Base-by-base conservation (phyloP, 2,329 filamentous ascomycete species). In the Trichoderma afroharzianum region DNA sequence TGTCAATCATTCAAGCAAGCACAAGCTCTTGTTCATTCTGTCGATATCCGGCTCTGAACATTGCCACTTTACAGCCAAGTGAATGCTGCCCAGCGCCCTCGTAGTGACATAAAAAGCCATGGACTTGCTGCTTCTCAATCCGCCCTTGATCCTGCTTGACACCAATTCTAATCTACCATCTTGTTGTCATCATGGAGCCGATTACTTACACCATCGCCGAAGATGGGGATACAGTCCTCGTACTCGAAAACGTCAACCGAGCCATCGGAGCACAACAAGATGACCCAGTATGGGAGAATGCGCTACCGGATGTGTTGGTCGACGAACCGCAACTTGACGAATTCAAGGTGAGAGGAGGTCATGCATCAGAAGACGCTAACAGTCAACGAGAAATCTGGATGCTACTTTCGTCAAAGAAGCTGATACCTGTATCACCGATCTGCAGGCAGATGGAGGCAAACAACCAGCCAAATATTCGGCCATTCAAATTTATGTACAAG, bases 371-470 rank as follows among this genome's bases (percentile, higher is more conserved):
- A 11, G 21, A n/a, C 39, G 39, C 39, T 36, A 33, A 39, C 36
- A 18, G 11, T 24, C n/a, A 33, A 28, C 36, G 11, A 63, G 55
- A 71, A 62, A 47, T 69, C 14, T 32, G 39, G 61, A 64, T 74
- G 26, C 57, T 36, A 69, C 76, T 79, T 12, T 82, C 81, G 0
- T 81, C 80, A 4, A 79, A 77, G 72, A 81, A 82, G 71, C 76
- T 83, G 14, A 73, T 72, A 15, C 76, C 80, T 6, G 79, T 79
- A 1, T 83, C 81, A 11, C 63, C 63, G 7, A 68, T 71, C 39
- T 74, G 75, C 32, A 47, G 50, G 18, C 68, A 72, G 11, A 74
- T 75, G 70, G 62, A 73, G 21, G 28, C 68, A 1, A 61, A 58
- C 12, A 7, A n/a, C 14, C 70, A 67, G 73, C 58, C 66, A 11